Conservation (phyloP, 352 stramenopile species). For the Phytophthora fragariae region DNA sequence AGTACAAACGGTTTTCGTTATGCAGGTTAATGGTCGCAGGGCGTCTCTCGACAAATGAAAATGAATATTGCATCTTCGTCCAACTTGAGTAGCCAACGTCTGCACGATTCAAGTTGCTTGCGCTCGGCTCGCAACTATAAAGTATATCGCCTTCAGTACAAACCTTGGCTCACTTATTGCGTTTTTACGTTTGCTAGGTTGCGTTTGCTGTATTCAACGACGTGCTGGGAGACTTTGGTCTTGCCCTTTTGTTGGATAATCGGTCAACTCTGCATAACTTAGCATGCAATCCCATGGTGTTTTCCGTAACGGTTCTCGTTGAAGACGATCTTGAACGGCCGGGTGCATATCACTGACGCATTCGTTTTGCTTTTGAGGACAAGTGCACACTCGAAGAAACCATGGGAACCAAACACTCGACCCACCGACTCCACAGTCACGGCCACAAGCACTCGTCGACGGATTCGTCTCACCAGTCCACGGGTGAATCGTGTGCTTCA, state of each 20-base stretch:
- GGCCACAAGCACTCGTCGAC: not conserved
- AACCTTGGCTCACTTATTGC: not conserved
- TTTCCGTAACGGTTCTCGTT: conserved; percentile 2
- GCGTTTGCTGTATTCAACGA: conserved; percentile 76
- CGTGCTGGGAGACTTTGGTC: conserved; percentile 71
- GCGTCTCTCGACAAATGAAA: not conserved
- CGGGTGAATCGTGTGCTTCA: not conserved
- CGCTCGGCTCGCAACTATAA: no score
- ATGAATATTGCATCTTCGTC: not conserved
- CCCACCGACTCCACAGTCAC: conserved; percentile 3
- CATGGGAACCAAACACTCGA: conserved; percentile 19
- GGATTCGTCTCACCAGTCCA: conserved; percentile 10
- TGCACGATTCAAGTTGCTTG: no score
- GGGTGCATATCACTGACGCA: not conserved
- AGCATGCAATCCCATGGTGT: not conserved
- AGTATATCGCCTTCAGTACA: not conserved
- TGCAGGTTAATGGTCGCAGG: not conserved
- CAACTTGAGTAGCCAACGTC: no score
- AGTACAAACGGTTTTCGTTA: not conserved
- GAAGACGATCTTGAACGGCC: conserved; percentile 4
- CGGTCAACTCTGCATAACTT: conserved; percentile 40
- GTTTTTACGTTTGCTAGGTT: conserved; percentile 38
- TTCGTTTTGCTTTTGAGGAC: not conserved
- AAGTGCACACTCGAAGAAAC: not conserved
- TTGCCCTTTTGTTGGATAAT: conserved; percentile 51